Base-by-base conservation (phyloP, 345 rosid genomes). In the Mercurialis annua region DNA sequence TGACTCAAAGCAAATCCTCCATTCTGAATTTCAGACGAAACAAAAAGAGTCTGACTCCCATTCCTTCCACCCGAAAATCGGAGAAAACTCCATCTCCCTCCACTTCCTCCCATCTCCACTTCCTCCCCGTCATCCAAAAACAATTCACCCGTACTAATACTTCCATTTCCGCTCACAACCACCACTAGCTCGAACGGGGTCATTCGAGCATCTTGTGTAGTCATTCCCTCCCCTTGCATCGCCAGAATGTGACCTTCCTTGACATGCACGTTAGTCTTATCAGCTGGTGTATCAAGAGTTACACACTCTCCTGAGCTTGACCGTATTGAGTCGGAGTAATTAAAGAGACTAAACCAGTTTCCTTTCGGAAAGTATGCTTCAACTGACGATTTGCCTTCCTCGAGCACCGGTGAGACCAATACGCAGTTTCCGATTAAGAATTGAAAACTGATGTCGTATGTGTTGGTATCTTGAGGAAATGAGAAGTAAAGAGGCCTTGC, bases 401-500 rank as follows among this genome's bases (percentile, higher is more conserved):
- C 59, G 20, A 88, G 26, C 3, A 76, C 90, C 0, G 95, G 95
- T 10, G 90, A 82, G 12, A 90, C 82, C 80, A 90, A 59, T 23
- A 90, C 74, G 30, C 86, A 83, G 69, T 73, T 80, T 3, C 95
- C 92, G 0, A 88, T 51, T 34, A 86, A 71, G 64, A 90, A 90
- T 72, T 90, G 92, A 0, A 77, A 57, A 54, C 38, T 60, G 68
- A 90, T 77, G 10, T 67, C 78, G 47, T 86, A 88, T 4, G 89
- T 88, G 4, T 66, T 59, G 20, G 65, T 63, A 63, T 90, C 97
- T 51, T 61, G 65, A 1, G 92, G 85, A 64, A 88, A 86, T 0
- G 92, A 80, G 80, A 90, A 90, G 76, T 88, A 90, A 34, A 90
- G 84, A 0, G 95, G 95, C 18, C 92, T 74, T 2, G 90, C 95